These are phyloP conservation scores for Amphicarpaea edgeworthii DNA, from an alignment of 306 rosid genomes.

Conservation along the genomic window DNA sequence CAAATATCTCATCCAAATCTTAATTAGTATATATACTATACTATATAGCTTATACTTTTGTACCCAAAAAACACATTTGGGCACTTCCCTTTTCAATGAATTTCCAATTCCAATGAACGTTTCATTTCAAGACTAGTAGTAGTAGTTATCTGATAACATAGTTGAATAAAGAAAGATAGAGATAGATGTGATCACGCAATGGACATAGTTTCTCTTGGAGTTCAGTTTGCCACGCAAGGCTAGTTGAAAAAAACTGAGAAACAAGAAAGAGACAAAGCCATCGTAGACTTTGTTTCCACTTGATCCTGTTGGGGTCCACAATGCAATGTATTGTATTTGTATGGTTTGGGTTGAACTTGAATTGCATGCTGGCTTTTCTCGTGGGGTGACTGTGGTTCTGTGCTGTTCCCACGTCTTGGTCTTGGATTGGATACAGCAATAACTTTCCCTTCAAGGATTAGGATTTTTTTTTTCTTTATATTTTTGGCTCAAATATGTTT, in stretches of 20 bases:
- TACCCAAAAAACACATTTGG: constrained; percentile 26
- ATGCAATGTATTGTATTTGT: neutral
- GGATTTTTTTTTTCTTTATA: too few relatives aligned
- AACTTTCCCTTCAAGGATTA: neutral
- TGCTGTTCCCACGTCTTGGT: constrained; percentile 21
- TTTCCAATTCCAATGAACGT: constrained; percentile 29
- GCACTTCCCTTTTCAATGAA: constrained; percentile 22
- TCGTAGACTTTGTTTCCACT: constrained; percentile 1
- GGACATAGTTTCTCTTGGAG: neutral
- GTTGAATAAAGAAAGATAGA: neutral
- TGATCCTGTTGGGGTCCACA: neutral
- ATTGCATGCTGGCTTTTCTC: neutral
- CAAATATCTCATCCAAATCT: constrained; percentile 40
- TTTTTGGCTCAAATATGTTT: too few relatives aligned
- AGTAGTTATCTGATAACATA: neutral
- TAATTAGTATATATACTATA: constrained; percentile 33
- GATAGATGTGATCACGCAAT: neutral
- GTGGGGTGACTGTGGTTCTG: neutral
- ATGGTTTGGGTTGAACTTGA: neutral
- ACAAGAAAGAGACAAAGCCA: constrained; percentile 3
- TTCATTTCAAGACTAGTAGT: neutral
- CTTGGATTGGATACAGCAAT: neutral
- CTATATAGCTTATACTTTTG: constrained; percentile 34
- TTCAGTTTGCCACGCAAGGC: neutral
- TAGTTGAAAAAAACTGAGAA: neutral